Evolutionary conservation across 805 yeast genomes (phyloP), one percentile per base, ranked within the genome.

Genomic region (Candida ficus): DNA sequence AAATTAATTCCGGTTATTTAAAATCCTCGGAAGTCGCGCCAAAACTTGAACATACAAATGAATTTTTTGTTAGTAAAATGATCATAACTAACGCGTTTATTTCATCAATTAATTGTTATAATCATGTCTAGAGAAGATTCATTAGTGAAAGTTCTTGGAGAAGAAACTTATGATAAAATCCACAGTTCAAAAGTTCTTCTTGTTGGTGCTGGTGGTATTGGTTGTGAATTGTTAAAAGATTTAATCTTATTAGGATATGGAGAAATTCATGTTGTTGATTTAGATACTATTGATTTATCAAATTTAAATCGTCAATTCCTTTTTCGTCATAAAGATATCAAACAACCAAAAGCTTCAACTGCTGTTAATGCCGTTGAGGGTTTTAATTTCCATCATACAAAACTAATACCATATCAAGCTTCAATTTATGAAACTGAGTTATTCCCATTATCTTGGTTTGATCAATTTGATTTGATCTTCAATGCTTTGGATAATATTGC

Each of bases 181-280:
- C 45, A 35, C 33, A 31, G 37, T 4, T 47, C 84, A 7, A 81
- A 76, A 46, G 86, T 89, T 12, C 64, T 90, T 22, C 66, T 90
- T 63, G 95, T 90, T 3, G 98, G 98, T 4, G 95, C 97, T 1
- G 98, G 98, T 23, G 98, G 98, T 7, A 89, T 90, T 48, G 98
- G 98, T 2, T 90, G 96, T 59, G 98, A 90, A 60, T 65, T 90
- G 33, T 66, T 90, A 43, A 90, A 90, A 57, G 83, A 90, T 56
- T 66, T 90, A 37, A 77, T 86, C 5, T 63, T 88, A 47, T 70
- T 85, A 60, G 90, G 93, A 7, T 83, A 82, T 49, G 93, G 93
- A 3, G 95, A 86, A 54, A 81, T 90, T 42, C 95, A 88, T 57
- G 73, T 90, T 23, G 90, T 90, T n/a, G 99, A 93, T 63, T 70